Conservation (phyloP, 495 filamentous ascomycete genomes). For the Neurospora sp. region DNA sequence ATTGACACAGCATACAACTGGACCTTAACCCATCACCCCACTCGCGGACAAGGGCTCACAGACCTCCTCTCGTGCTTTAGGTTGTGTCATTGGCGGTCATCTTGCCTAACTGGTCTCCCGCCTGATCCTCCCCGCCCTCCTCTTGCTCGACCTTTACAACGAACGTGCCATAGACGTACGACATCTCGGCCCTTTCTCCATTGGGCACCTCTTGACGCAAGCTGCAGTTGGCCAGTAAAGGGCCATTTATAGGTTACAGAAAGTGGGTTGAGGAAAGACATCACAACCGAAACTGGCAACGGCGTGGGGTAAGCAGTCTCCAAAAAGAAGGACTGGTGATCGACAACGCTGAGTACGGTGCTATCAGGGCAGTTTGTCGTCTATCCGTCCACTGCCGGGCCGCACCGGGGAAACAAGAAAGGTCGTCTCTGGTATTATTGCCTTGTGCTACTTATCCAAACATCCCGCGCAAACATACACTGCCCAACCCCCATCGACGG, state of each 20-base stretch:
- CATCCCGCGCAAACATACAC: constrained; percentile 5
- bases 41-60: constrained; percentile 1
- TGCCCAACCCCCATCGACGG: constrained; percentile 13
- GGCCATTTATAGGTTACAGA: not conserved
- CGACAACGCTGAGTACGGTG: not conserved
- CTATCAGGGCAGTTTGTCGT: not conserved
- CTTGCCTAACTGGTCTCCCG: not conserved
- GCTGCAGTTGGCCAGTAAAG: not conserved
- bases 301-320: not conserved
- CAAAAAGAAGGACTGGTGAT: not conserved
- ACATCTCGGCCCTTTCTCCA: not conserved
- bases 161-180: not conserved
- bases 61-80: constrained; percentile 8
- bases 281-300: not conserved
- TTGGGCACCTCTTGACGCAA: not conserved
- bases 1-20: not conserved
- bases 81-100: constrained; percentile 14
- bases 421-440: constrained; percentile 13
- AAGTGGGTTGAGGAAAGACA: not conserved
- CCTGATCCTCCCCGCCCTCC: constrained; percentile 2
- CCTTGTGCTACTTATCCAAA: constrained; percentile 1
- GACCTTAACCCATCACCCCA: not conserved
- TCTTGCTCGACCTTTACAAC: not conserved
- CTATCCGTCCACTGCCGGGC: not conserved
- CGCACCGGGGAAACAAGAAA: constrained; percentile 7